Percentiles rank a stretch among this genome's conserved stretches.
These are phyloP conservation scores for Aspergillus brasiliensis DNA, from an alignment of 2,329 filamentous ascomycete genomes.

Conservation along the genomic window DNA sequence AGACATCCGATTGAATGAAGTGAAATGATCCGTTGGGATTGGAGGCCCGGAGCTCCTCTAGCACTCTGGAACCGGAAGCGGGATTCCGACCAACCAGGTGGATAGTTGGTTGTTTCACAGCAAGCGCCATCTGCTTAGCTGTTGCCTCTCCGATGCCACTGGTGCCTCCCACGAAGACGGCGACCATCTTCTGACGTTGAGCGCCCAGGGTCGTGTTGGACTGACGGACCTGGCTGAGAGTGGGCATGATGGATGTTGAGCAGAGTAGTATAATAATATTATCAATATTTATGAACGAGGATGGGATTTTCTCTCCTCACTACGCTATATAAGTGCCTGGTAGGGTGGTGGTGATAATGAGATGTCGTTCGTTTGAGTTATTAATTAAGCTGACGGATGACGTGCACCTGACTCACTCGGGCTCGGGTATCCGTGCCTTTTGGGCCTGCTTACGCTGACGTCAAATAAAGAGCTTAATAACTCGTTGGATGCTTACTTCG, in stretches of 20 bases:
- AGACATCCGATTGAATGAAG: constrained; percentile 30
- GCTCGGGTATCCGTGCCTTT: no score
- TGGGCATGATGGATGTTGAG: constrained; percentile 5
- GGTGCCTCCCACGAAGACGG: constrained; percentile 56
- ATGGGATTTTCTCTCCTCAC: not conserved
- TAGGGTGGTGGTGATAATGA: no score
- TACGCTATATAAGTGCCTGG: no score
- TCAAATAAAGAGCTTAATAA: no score
- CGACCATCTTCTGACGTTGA: constrained; percentile 47
- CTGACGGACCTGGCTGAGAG: constrained; percentile 13
- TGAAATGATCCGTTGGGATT: constrained; percentile 39
- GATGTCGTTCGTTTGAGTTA: not conserved
- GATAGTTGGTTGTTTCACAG: constrained; percentile 44
- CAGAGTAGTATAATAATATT: not conserved
- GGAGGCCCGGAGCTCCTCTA: constrained; percentile 44
- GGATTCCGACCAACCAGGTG: constrained; percentile 53
- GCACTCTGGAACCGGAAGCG: constrained; percentile 39
- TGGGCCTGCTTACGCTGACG: no score
- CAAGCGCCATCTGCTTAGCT: constrained; percentile 48
- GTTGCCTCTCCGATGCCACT: constrained; percentile 55
- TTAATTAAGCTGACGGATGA: not conserved
- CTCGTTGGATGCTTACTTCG: no score
- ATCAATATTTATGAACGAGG: no score
- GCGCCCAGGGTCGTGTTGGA: constrained; percentile 16
- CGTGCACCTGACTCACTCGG: not conserved